These are phyloP conservation scores for Helianthus tuberosus DNA, from an alignment of 129 eudicot genomes.

Conservation along the genomic window DNA sequence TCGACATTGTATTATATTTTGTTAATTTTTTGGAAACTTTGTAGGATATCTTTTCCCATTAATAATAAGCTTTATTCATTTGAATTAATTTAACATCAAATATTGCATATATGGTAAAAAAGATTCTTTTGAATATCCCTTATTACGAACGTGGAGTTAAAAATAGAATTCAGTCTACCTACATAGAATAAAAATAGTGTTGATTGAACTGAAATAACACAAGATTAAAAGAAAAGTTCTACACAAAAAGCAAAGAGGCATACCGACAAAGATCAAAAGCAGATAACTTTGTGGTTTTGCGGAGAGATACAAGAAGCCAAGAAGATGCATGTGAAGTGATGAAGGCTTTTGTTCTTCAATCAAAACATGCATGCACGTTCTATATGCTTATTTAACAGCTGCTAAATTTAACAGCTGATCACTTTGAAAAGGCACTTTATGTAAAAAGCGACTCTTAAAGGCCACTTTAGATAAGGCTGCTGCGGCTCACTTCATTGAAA, in stretches of 20 bases:
- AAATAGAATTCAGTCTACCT: background rate
- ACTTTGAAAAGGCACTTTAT: slow-evolving; percentile 16
- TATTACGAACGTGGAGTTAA: background rate
- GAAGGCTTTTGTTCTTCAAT: background rate
- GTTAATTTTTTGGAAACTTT: too few relatives aligned
- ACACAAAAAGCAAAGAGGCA: slow-evolving; percentile 24
- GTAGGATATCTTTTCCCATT: too few relatives aligned
- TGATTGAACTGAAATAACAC: slow-evolving; percentile 9
- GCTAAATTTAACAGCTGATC: background rate
- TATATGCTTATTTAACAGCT: background rate
- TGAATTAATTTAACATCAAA: too few relatives aligned
- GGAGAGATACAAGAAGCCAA: slow-evolving; percentile 21
- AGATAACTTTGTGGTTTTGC: slow-evolving; percentile 17
- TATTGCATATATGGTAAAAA: too few relatives aligned
- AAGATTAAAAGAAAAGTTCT: slow-evolving; percentile 1
- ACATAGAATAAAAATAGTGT: background rate
- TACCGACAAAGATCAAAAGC: slow-evolving; percentile 19
- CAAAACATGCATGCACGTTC: slow-evolving; percentile 14
- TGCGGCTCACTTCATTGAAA: background rate
- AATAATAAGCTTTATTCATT: too few relatives aligned
- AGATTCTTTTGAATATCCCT: background rate
- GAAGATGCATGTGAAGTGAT: slow-evolving; percentile 35
- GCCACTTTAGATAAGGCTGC: slow-evolving; percentile 13
- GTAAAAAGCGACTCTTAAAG: slow-evolving; percentile 23
- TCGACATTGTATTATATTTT: too few relatives aligned